A percentile compares a stretch with the other conserved stretches of the same genome.
phyloP scores from a whole-genome alignment of 176 grass and related monocot genomes.

The Microstegium vimineum region DNA sequence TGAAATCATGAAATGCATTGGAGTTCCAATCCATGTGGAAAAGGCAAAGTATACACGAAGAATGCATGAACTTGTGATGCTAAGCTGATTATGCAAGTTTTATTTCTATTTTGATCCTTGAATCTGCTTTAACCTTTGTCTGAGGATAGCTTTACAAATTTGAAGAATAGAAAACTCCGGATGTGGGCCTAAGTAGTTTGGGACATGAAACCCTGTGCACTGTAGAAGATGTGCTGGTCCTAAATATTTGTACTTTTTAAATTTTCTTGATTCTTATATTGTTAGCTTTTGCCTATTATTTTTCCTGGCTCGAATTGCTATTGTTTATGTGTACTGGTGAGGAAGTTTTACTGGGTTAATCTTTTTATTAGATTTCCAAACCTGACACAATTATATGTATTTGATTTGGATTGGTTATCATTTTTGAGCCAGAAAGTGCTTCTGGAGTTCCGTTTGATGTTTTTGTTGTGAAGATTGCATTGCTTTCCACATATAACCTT shows the following conservation, averaged over 20 bases:
- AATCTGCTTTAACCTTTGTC: not conserved
- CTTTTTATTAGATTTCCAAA: not conserved
- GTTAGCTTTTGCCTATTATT: not conserved
- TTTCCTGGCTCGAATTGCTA: not conserved
- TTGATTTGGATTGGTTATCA: constrained; percentile 14
- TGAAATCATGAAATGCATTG: not conserved
- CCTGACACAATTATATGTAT: not conserved
- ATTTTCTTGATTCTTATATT: not conserved
- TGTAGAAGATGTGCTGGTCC: not conserved
- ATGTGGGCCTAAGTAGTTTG: not conserved
- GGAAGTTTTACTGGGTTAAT: not conserved
- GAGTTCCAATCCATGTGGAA: not conserved
- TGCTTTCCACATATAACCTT: not conserved
- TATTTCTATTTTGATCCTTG: not conserved
- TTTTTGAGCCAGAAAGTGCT: not conserved
- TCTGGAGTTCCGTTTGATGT: not conserved
- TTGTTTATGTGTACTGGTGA: not conserved
- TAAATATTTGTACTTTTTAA: constrained; percentile 6
- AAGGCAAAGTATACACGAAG: not conserved
- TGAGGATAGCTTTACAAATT: not conserved
- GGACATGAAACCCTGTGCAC: not conserved
- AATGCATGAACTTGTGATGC: not conserved
- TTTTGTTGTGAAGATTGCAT: not conserved
- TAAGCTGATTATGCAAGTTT: not conserved
- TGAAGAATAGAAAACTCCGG: not conserved